These are phyloP conservation scores for Rhodosorus marinus DNA, from an alignment of 23 red algal species.

Conservation along the genomic window DNA sequence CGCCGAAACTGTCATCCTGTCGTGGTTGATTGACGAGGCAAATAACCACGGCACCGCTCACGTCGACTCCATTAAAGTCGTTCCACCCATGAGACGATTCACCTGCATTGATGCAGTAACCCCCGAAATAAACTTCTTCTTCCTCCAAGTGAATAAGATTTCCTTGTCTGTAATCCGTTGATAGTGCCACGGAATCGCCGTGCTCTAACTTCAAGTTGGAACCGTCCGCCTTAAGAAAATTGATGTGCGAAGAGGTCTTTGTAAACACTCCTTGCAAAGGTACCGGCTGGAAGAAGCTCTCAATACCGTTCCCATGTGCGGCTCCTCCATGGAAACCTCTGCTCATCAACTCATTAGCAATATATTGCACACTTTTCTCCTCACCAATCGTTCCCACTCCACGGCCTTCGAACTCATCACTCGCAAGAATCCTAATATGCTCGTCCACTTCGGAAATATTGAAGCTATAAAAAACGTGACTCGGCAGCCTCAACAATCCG, in stretches of 20 bases:
- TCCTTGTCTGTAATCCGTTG: background rate
- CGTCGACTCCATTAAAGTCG: slow-evolving; percentile 1
- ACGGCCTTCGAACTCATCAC: slow-evolving; percentile 9
- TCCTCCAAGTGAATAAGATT: background rate
- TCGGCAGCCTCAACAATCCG: too few species aligned
- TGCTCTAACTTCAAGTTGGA: background rate
- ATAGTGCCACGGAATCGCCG: background rate
- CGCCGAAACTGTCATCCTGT: background rate
- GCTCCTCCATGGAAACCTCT: background rate
- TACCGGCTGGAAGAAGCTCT: background rate
- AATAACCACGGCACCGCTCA: background rate
- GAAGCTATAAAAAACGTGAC: too few species aligned
- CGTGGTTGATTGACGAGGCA: slow-evolving; percentile 11
- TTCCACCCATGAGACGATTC: slow-evolving; percentile 1
- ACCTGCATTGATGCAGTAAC: slow-evolving; percentile 7
- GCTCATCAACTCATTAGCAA: background rate
- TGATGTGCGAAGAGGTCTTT: background rate
- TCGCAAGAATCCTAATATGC: slow-evolving; percentile 1
- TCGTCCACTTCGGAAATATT: slow-evolving; percentile 3
- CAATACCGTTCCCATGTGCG: background rate
- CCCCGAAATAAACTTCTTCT: slow-evolving; percentile 1
- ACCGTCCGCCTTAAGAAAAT: background rate
- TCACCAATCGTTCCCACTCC: slow-evolving; percentile 8
- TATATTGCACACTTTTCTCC: background rate
- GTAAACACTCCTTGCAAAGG: background rate